A percentile compares a stretch with the other conserved stretches of the same genome.
These are phyloP conservation scores for Emmonsiellopsis sp. DNA, from an alignment of 2,329 filamentous ascomycete species.

Conservation along the genomic window DNA sequence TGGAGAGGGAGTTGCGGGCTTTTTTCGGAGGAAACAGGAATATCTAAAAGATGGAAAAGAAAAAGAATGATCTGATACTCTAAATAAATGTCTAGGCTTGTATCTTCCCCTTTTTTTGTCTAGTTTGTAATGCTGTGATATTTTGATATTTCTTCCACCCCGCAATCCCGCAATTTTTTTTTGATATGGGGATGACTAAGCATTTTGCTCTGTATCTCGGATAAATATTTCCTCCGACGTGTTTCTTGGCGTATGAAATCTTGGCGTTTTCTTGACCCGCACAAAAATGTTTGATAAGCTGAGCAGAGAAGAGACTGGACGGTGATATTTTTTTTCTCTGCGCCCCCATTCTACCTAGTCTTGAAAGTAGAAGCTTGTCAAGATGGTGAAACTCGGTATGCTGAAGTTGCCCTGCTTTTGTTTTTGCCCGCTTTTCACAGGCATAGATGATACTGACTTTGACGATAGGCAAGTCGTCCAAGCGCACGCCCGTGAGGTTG, in stretches of 20 bases:
- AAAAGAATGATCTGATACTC: too few species aligned
- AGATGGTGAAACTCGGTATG: slow-evolving; percentile 36
- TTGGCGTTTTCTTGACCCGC: slow-evolving; percentile 4
- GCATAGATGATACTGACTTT: not conserved
- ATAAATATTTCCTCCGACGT: not conserved
- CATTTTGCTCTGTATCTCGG: not conserved
- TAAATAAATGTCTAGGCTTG: too few species aligned
- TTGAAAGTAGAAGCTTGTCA: slow-evolving; percentile 10
- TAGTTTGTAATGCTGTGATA: too few species aligned
- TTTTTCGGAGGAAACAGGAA: too few species aligned
- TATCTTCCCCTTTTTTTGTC: too few species aligned
- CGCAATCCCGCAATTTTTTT: not conserved
- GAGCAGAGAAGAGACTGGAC: not conserved
- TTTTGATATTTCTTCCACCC: not conserved
- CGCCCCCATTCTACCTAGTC: slow-evolving; percentile 5
- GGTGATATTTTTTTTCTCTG: not conserved
- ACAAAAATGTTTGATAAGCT: slow-evolving; percentile 6
- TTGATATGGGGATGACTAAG: not conserved
- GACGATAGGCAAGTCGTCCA: slow-evolving; percentile 76
- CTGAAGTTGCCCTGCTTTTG: not conserved
- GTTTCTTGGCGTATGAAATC: not conserved
- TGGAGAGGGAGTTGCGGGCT: too few species aligned
- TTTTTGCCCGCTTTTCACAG: not conserved
- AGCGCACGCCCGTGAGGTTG: slow-evolving; percentile 80
- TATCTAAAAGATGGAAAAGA: too few species aligned